Evolutionary conservation across 2,329 filamentous ascomycete species (phyloP).

Genomic region (Tolypocladium ophioglossoides): DNA sequence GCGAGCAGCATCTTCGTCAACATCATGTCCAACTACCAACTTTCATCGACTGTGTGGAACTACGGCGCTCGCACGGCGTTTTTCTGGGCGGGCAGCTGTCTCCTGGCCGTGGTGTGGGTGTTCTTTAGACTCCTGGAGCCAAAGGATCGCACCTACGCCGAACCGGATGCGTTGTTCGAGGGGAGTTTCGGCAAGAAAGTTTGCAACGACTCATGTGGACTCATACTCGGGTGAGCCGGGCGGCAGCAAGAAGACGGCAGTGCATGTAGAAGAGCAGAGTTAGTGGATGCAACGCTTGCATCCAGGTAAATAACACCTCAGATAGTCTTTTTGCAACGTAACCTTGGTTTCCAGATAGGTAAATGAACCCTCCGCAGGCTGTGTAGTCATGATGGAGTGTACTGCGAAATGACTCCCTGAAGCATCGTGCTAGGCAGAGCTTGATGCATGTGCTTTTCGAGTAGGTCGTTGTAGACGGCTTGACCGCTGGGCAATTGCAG

Average conservation of each 20-base stretch:
- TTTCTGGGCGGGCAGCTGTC: slow-evolving; percentile 37
- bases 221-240: slow-evolving; percentile 15
- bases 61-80: slow-evolving; percentile 37
- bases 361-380: not conserved
- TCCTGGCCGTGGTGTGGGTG: slow-evolving; percentile 37
- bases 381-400: not conserved
- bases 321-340: not conserved
- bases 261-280: not conserved
- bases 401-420: not conserved
- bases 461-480: slow-evolving; percentile 25
- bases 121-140: slow-evolving; percentile 43
- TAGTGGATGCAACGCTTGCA: not conserved
- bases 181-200: slow-evolving; percentile 19
- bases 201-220: slow-evolving; percentile 24
- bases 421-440: slow-evolving; percentile 13
- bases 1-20: slow-evolving; percentile 40
- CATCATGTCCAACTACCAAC: slow-evolving; percentile 36
- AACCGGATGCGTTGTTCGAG: slow-evolving; percentile 24
- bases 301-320: not conserved
- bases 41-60: slow-evolving; percentile 34
- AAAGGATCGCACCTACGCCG: slow-evolving; percentile 34
- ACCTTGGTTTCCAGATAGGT: not conserved
- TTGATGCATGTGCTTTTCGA: slow-evolving; percentile 29
- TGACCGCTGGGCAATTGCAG: slow-evolving; percentile 25
- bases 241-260: not conserved